Conservation (phyloP, 2,329 filamentous ascomycete species). For the Alternaria alternata region DNA sequence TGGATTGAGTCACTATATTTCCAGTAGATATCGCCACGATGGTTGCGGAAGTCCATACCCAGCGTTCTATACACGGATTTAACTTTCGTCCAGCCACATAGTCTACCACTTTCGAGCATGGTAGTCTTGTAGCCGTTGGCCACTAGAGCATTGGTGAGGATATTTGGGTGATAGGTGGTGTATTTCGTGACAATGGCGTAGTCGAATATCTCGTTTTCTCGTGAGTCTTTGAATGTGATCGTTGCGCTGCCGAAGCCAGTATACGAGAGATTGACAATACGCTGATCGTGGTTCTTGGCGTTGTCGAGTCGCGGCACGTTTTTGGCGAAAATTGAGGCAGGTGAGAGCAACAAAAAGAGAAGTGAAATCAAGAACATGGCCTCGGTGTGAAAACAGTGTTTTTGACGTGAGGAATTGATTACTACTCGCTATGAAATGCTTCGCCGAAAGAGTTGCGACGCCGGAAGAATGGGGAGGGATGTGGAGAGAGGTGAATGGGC, state of each 20-base stretch:
- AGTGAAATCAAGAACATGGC: background rate
- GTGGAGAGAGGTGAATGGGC: background rate
- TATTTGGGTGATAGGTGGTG: slow-evolving; percentile 9
- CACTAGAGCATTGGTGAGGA: slow-evolving; percentile 8
- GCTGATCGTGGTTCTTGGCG: background rate
- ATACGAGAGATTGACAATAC: background rate
- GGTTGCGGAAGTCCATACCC: background rate
- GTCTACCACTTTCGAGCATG: background rate
- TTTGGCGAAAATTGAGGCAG: background rate
- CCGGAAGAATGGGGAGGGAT: background rate
- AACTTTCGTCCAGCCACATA: slow-evolving; percentile 18
- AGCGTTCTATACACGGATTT: background rate
- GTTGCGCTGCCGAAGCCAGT: background rate
- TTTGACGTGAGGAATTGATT: background rate
- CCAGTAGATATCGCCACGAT: slow-evolving; percentile 21
- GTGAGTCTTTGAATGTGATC: background rate
- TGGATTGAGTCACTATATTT: background rate
- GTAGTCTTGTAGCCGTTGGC: background rate
- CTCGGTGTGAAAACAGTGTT: no score
- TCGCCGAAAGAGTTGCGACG: background rate
- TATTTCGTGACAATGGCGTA: slow-evolving; percentile 16
- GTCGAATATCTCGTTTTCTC: background rate
- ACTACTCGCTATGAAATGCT: background rate
- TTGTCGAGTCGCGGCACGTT: background rate
- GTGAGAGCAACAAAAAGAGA: background rate